These are phyloP conservation scores for Pleurotus eryngii DNA, from an alignment of 768 basidiomycete species.

Conservation along the genomic window DNA sequence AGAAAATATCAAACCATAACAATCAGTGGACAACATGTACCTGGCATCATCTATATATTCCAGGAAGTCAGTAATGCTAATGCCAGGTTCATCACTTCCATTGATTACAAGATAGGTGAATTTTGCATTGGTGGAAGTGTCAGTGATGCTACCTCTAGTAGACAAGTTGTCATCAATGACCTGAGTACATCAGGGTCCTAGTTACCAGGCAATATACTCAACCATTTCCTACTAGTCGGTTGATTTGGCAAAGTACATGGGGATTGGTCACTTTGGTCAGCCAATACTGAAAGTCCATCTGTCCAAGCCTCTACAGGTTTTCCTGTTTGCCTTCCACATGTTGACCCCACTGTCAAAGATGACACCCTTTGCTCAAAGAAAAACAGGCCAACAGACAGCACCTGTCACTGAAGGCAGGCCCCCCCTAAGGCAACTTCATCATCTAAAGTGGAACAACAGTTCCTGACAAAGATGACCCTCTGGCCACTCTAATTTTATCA, in stretches of 20 bases:
- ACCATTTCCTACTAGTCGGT: constrained; percentile 9
- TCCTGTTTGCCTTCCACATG: constrained; percentile 8
- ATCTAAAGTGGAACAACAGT: constrained; percentile 16
- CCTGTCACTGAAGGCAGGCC: constrained; percentile 14
- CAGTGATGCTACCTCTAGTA: constrained; percentile 11
- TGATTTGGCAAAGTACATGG: constrained; percentile 14
- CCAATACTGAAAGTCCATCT: constrained; percentile 17
- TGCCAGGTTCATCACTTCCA: constrained; percentile 15
- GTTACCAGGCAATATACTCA: not conserved
- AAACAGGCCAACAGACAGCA: constrained; percentile 11
- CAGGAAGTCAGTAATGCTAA: constrained; percentile 14
- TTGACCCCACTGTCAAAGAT: constrained; percentile 11
- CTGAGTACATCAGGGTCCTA: constrained; percentile 8
- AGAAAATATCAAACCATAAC: too few species aligned
- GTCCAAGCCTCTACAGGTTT: constrained; percentile 14
- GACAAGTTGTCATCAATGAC: constrained; percentile 15
- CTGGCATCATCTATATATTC: constrained; percentile 14
- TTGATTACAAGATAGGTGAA: constrained; percentile 15
- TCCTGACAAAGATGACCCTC: not conserved
- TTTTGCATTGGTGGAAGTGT: constrained; percentile 11
- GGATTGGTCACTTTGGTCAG: constrained; percentile 19
- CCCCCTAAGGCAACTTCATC: constrained; percentile 15
- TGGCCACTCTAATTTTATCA: not conserved
- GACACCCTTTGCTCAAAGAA: constrained; percentile 14
- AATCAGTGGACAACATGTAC: constrained; percentile 11